A percentile compares a stretch with the other conserved stretches of the same genome.
These are phyloP conservation scores for Gaultheria prostrata DNA, from an alignment of 148 eudicot species.

Conservation along the genomic window DNA sequence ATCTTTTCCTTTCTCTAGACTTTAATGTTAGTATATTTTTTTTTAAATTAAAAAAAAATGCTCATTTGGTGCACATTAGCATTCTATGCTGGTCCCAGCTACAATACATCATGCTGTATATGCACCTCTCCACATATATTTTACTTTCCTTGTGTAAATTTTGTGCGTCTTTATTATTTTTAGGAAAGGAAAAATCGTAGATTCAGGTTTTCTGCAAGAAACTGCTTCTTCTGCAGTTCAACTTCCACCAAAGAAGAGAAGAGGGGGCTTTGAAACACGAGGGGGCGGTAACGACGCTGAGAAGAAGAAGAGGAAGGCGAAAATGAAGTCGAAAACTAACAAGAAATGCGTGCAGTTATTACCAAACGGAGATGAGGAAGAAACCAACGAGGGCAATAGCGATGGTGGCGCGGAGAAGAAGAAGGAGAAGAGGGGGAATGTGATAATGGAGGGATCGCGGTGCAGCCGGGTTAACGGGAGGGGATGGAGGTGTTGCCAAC, in stretches of 20 bases:
- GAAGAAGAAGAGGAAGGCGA: background rate
- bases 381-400: background rate
- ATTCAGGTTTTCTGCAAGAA: slow-evolving; percentile 10
- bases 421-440: slow-evolving; percentile 44
- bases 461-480: slow-evolving; percentile 87
- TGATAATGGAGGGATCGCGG: slow-evolving; percentile 79
- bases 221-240: slow-evolving; percentile 22
- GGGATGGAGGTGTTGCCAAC: slow-evolving; percentile 90
- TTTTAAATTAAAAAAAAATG: background rate
- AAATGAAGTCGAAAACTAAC: slow-evolving; percentile 22
- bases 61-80: slow-evolving; percentile 37
- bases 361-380: background rate
- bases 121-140: background rate
- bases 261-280: slow-evolving; percentile 23
- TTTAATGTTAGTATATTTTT: background rate
- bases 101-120: slow-evolving; percentile 11
- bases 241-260: slow-evolving; percentile 67
- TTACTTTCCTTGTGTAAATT: slow-evolving; percentile 15
- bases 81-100: slow-evolving; percentile 32
- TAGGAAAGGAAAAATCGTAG: slow-evolving; percentile 38
- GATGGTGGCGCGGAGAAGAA: slow-evolving; percentile 1
- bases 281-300: background rate
- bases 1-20: background rate
- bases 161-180: slow-evolving; percentile 24
- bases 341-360: slow-evolving; percentile 20